phyloP scores from a whole-genome alignment of 306 rosid species.

The Vigna angularis region DNA sequence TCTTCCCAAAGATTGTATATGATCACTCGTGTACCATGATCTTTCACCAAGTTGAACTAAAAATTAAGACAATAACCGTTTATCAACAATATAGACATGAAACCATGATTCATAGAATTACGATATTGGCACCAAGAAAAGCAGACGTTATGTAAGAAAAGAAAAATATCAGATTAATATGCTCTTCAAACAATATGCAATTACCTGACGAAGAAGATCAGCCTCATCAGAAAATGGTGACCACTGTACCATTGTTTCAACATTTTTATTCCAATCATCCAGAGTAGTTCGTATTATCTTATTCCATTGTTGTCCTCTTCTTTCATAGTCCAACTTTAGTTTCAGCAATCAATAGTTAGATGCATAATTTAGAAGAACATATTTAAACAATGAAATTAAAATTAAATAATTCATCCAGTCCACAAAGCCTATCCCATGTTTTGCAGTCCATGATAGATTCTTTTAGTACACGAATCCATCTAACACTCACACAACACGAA shows the following conservation, averaged over 20 bases:
- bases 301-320: constrained; percentile 62
- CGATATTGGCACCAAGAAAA: constrained; percentile 20
- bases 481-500: too few species aligned
- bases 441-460: too few species aligned
- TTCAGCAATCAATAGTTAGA: constrained; percentile 50
- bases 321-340: constrained; percentile 85
- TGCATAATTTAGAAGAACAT: constrained; percentile 32
- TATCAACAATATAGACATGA: constrained; percentile 27
- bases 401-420: constrained; percentile 24
- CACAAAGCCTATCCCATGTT: neutral
- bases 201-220: constrained; percentile 81
- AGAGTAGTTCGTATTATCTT: constrained; percentile 68
- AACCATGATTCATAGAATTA: neutral
- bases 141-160: neutral
- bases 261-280: constrained; percentile 76
- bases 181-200: constrained; percentile 17
- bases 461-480: too few species aligned
- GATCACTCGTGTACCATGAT: constrained; percentile 82
- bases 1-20: constrained; percentile 99
- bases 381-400: constrained; percentile 25
- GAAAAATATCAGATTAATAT: neutral
- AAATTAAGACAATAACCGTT: constrained; percentile 41
- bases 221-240: constrained; percentile 81
- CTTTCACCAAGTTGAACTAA: constrained; percentile 74
- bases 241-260: constrained; percentile 82